A percentile compares a stretch with the other conserved stretches of the same genome.
Evolutionary conservation across 2,329 filamentous ascomycete genomes (phyloP).

Genomic region (Hymenoscyphus repandus): DNA sequence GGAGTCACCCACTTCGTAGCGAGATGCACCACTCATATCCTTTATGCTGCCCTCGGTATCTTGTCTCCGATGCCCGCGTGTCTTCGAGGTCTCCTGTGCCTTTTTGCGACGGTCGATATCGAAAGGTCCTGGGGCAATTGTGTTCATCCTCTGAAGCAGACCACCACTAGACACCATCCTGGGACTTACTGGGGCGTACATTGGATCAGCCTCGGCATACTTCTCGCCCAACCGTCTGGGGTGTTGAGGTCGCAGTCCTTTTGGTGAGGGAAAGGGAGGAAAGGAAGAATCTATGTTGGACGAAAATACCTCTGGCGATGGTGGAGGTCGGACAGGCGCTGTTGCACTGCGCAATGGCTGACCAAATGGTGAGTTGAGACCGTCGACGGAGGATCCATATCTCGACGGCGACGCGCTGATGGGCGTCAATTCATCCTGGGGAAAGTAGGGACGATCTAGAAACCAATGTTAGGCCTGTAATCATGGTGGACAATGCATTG

Average conservation of each 20-base stretch:
- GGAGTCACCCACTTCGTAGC: constrained; percentile 8
- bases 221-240: constrained; percentile 13
- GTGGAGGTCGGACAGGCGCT: constrained; percentile 35
- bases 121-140: constrained; percentile 62
- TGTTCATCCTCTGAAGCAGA: constrained; percentile 58
- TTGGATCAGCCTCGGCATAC: constrained; percentile 33
- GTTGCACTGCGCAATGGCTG: constrained; percentile 34
- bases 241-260: constrained; percentile 8
- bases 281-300: constrained; percentile 47
- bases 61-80: constrained; percentile 27
- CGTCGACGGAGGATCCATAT: constrained; percentile 56
- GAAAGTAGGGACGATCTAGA: constrained; percentile 49
- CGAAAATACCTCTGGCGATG: constrained; percentile 38
- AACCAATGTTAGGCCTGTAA: constrained; percentile 32
- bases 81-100: constrained; percentile 19
- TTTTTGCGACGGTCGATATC: constrained; percentile 40
- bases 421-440: constrained; percentile 56
- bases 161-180: constrained; percentile 35
- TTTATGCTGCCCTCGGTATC: constrained; percentile 18
- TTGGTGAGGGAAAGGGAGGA: constrained; percentile 42
- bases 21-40: constrained; percentile 11
- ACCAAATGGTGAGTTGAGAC: constrained; percentile 37
- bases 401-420: constrained; percentile 56
- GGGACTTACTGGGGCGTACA: constrained; percentile 46
- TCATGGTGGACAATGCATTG: not conserved